Evolutionary conservation across 139 green algal species (phyloP).

Genomic region (Diplosphaera chodatii): DNA sequence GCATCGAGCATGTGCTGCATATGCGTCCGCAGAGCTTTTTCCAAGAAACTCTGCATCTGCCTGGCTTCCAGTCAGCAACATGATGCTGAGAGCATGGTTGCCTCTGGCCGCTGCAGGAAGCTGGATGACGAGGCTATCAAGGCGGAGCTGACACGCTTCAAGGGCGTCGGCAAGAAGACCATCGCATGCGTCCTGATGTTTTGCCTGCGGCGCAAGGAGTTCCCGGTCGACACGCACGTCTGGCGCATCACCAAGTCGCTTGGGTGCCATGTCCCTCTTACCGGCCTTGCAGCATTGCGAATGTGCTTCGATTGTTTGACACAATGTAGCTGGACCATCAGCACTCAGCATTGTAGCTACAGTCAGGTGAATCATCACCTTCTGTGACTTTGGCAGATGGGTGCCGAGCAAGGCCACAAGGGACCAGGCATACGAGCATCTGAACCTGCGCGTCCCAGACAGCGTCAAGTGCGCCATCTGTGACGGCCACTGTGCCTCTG

Average conservation of each 20-base stretch:
- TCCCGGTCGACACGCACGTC: conserved; percentile 76
- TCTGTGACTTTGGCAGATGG: conserved; percentile 25
- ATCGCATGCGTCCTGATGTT: conserved; percentile 69
- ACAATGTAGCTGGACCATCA: no score
- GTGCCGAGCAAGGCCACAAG: conserved; percentile 41
- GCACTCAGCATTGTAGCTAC: no score
- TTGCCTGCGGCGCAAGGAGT: conserved; percentile 44
- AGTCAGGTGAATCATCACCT: background rate
- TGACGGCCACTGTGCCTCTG: no score
- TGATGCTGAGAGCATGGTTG: no score
- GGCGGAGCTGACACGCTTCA: conserved; percentile 40
- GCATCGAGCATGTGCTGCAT: no score
- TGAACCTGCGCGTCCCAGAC: conserved; percentile 58
- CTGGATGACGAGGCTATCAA: conserved; percentile 42
- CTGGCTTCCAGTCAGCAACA: no score
- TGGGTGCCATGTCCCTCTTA: background rate
- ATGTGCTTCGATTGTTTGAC: no score
- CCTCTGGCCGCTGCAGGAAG: no score
- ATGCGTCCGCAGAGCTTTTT: no score
- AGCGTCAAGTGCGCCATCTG: conserved; percentile 42
- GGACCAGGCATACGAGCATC: conserved; percentile 65
- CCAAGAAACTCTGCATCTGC: no score
- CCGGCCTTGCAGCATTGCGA: no score
- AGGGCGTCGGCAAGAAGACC: conserved; percentile 69
- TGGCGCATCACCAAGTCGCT: conserved; percentile 41